Conservation (phyloP, 208 protist species). For the Crithidia acanthocephali region DNA sequence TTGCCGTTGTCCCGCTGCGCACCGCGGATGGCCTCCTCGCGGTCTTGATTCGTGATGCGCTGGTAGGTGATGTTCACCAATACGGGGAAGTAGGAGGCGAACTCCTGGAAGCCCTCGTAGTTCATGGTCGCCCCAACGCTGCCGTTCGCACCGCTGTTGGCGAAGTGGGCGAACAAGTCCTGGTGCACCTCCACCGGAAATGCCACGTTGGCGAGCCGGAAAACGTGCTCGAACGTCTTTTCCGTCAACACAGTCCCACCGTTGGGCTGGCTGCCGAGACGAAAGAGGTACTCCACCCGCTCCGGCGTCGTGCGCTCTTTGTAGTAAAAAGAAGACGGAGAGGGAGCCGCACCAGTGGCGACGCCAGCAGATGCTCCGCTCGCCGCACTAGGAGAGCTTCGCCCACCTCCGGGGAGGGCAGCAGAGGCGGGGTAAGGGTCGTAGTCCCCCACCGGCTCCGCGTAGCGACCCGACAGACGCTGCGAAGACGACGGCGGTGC, state of each 20-base stretch:
- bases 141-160: conserved; percentile 12
- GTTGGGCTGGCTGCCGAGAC: conserved; percentile 27
- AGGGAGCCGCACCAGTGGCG: background rate
- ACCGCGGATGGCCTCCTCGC: conserved; percentile 50
- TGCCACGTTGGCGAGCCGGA: conserved; percentile 54
- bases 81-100: conserved; percentile 64
- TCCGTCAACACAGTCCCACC: conserved; percentile 20
- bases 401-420: conserved; percentile 1
- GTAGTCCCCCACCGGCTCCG: background rate
- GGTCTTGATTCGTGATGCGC: conserved; percentile 64
- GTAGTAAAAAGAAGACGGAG: conserved; percentile 38
- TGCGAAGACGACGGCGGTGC: background rate
- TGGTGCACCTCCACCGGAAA: conserved; percentile 63
- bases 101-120: conserved; percentile 62
- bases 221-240: conserved; percentile 60
- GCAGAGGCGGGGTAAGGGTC: conserved; percentile 22
- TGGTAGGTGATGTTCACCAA: conserved; percentile 75
- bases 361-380: background rate
- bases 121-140: conserved; percentile 36
- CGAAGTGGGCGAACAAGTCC: conserved; percentile 65
- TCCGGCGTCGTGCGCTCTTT: conserved; percentile 58
- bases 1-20: conserved; percentile 46
- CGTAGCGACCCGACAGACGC: background rate
- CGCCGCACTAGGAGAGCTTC: background rate
- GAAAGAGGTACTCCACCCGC: conserved; percentile 67